Evolutionary conservation across 1,284 basidiomycete genomes (phyloP).

Genomic region (Melanopsichium pennsylvanicum): DNA sequence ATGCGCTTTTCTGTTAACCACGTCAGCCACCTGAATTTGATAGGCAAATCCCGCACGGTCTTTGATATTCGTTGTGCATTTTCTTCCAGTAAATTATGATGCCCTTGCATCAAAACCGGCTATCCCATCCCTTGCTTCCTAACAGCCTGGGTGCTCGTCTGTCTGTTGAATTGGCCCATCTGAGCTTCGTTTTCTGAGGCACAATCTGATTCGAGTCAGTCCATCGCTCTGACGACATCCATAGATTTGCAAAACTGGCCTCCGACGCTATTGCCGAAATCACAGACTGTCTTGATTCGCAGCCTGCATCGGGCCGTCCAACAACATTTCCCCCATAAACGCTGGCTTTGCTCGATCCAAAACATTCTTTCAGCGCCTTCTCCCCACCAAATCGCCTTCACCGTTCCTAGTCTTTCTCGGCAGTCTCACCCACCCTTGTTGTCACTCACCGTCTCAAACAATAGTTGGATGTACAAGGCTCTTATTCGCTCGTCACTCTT

Average conservation of each 20-base stretch:
- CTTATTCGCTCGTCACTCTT: conserved; percentile 20
- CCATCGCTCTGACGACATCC: conserved; percentile 1
- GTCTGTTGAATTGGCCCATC: neutral
- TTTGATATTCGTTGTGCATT: conserved; percentile 4
- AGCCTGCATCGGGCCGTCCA: neutral
- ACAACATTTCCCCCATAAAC: neutral
- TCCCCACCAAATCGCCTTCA: neutral
- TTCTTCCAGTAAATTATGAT: no score
- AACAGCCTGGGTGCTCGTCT: conserved; percentile 1
- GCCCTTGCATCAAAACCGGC: no score
- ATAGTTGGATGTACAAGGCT: conserved; percentile 30
- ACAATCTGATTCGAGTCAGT: conserved; percentile 6
- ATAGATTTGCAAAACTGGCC: neutral
- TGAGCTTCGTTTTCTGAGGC: no score
- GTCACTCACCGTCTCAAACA: neutral
- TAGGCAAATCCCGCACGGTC: conserved; percentile 36
- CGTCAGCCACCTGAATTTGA: conserved; percentile 7
- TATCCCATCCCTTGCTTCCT: neutral
- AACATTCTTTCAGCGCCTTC: neutral
- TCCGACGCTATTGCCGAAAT: conserved; percentile 1
- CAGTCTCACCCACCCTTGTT: neutral
- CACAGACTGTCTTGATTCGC: neutral
- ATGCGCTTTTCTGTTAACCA: no score
- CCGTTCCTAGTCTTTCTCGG: conserved; percentile 27
- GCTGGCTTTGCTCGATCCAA: neutral